Evolutionary conservation across 73 alveolate species (phyloP), one percentile per base, ranked within the genome.

Genomic region (Halteria grandinella): DNA sequence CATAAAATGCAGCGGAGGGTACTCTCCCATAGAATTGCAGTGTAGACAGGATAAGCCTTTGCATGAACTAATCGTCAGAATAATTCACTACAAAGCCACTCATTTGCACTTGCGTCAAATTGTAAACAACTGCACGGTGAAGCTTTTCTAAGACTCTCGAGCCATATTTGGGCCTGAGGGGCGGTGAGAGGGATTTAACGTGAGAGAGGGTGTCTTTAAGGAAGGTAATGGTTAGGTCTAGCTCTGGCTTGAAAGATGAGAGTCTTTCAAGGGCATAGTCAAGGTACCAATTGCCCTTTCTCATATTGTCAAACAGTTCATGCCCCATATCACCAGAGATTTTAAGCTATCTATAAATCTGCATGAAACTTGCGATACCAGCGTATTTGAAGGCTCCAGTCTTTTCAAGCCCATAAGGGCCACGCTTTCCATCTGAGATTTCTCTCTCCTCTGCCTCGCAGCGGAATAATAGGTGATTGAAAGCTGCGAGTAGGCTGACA

Each of bases 271-370:
- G 55, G 17, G 94, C 63, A 76, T 94, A 96, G 49, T 96, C 97
- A 31, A 96, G 45, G 37, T 89, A 69, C 99, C 99, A 96, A 76
- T 96, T 86, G n/a, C 99, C 99, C 23, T 84, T 71, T 69, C 99
- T 88, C 0, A 96, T 55, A 75, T 94, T 96, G 44, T 92, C 91
- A 45, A 80, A 83, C 28, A 83, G 33, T 15, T 81, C 84, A 47
- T 57, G 78, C 10, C 87, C 87, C 70, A 83, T 51, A 60, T 83
- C 83, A 37, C 49, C 73, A 17, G 66, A 44, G 8, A 44, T 24
- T 25, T 66, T 83, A 1, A 39, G 21, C 14, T 51, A 4, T 32
- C 74, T 59, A 15, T 75, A 12, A 0, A 84, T 14, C n/a, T 57
- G 69, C 0, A 54, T 28, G 20, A 51, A 7, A 10, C 81, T 48